Conservation (phyloP, 352 stramenopile genomes). For the Aphanomyces cochlioides region DNA sequence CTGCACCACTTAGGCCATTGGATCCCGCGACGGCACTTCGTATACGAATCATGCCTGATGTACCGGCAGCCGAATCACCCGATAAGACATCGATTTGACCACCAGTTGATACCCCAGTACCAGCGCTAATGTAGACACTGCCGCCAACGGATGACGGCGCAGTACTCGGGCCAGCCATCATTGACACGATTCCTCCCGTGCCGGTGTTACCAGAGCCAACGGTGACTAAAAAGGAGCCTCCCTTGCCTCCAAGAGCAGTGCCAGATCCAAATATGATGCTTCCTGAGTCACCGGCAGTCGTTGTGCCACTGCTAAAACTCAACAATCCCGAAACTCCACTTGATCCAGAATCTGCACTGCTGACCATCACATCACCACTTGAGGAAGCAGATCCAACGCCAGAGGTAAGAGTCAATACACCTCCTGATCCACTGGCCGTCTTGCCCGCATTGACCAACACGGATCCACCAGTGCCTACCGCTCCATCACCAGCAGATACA, state of each 20-base stretch:
- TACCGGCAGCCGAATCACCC: background rate
- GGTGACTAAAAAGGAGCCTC: background rate
- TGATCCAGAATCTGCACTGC: constrained; percentile 5
- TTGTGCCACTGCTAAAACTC: constrained; percentile 6
- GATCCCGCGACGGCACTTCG: background rate
- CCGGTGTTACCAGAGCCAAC: background rate
- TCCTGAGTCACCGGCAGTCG: background rate
- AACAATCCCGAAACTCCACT: background rate
- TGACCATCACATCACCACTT: constrained; percentile 21
- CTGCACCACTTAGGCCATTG: background rate
- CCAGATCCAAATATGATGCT: background rate
- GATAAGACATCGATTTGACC: background rate
- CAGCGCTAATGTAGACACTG: background rate
- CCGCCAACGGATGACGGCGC: background rate
- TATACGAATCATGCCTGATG: background rate
- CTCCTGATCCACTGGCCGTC: constrained; percentile 2
- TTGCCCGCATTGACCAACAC: constrained; percentile 1
- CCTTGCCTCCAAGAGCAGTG: background rate
- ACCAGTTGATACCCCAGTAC: background rate
- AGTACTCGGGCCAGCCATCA: background rate
- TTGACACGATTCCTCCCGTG: background rate
- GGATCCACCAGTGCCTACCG: background rate
- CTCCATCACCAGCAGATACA: constrained; percentile 13
- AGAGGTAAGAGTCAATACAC: constrained; percentile 14
- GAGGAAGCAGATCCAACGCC: background rate